phyloP scores from a whole-genome alignment of 108 stramenopile genomes.

The Cyclotella sp. region DNA sequence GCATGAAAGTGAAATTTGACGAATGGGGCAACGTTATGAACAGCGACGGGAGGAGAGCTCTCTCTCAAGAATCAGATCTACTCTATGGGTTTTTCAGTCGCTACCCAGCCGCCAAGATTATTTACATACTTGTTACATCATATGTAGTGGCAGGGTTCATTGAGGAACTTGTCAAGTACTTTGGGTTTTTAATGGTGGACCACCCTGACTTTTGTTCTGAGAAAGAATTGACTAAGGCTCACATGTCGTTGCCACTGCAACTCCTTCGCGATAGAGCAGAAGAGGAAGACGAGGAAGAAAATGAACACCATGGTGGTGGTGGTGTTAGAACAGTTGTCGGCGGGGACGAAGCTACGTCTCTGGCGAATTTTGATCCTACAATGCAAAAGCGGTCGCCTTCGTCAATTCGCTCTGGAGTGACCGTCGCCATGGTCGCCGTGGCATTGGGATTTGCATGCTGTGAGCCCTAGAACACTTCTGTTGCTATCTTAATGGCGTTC shows the following conservation, averaged over 20 bases:
- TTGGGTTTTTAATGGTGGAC: constrained; percentile 75
- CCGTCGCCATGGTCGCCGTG: constrained; percentile 83
- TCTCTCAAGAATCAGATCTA: constrained; percentile 34
- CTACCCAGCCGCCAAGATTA: constrained; percentile 65
- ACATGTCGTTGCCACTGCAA: constrained; percentile 18
- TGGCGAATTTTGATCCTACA: constrained; percentile 28
- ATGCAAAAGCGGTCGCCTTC: constrained; percentile 35
- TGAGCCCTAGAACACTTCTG: constrained; percentile 13
- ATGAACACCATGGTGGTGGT: constrained; percentile 22
- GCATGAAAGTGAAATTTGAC: constrained; percentile 13
- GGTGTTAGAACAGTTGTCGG: constrained; percentile 9
- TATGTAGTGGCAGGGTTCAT: constrained; percentile 75
- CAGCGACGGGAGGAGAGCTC: constrained; percentile 13
- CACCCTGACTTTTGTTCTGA: constrained; percentile 82
- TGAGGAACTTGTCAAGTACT: constrained; percentile 86
- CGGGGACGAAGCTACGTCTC: constrained; percentile 16
- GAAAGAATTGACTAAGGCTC: constrained; percentile 62
- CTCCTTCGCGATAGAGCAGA: constrained; percentile 20
- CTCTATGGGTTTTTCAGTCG: constrained; percentile 44
- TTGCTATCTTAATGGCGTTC: neutral
- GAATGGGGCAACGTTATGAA: constrained; percentile 4
- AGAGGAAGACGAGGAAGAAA: constrained; percentile 34
- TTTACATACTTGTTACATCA: constrained; percentile 64
- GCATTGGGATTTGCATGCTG: constrained; percentile 85
- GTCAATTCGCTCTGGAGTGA: constrained; percentile 63